Evolutionary conservation across 179 eudicot species (phyloP), one percentile per base, ranked within the genome.

Genomic region (Beta lomatogona): DNA sequence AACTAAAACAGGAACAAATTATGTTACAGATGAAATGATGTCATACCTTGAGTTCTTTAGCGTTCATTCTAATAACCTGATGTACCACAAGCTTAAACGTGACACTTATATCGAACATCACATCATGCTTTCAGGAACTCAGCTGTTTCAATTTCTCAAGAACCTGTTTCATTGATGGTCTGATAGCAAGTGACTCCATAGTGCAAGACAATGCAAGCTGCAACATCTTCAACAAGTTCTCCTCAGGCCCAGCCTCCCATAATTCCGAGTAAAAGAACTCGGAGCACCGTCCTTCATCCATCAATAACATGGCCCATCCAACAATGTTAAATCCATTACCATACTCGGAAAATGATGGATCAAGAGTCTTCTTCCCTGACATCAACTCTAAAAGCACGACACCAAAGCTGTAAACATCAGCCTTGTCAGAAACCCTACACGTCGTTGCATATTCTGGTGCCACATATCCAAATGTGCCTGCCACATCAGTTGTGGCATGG

Each of bases 391-490:
- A 74, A 41, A 90, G 88, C 72, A 90, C 91, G 44, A 90, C 89
- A n/a, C 93, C 93, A 53, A 87, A 90, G 81, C 93, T 89, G 77
- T 90, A 90, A 67, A 90, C 93, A 80, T 87, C 90, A 1, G 91
- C 89, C 86, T 90, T 90, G 75, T 86, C 86, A 44, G 90, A 87
- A 77, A 90, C 91, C 79, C 89, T 79, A 59, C 93, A 86, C 15
- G 89, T 87, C 28, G 87, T 90, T 60, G 93, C 93, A 78, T 90
- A 90, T 85, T 90, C 91, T 12, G 90, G 91, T 5, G 93, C 93
- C 48, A 90, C 93, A 64, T 90, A 90, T 71, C 93, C 93, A 77
- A 90, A 90, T 31, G 91, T 90, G 65, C 93, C 91, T 6, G 89
- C 90, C 36, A 91, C 93, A 71, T 88, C 90, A 6, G 91, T 89